Base-by-base conservation (phyloP, 2,329 filamentous ascomycete species). In the Pseudogymnoascus sp. region DNA sequence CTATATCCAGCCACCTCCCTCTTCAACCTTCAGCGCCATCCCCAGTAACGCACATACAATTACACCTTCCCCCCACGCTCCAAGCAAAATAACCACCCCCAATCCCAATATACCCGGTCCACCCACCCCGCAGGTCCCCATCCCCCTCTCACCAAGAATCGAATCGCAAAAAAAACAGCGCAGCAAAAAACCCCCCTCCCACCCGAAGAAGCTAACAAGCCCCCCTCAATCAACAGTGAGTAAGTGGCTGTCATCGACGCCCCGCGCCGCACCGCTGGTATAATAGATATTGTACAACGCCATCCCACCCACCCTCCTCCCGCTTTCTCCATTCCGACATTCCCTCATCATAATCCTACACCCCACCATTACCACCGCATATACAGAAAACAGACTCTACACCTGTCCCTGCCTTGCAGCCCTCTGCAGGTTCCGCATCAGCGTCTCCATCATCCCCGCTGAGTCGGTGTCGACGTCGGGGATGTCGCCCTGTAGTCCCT, bases 221-320 rank as follows among this genome's bases (percentile, higher is more conserved):
- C 17, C 9, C 17, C 9, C 4, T 2, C 15, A 5, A 50, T 28
- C 15, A 53, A 21, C 21, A 50, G n/a, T n/a, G 23, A 28, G 4
- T 8, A 8, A 28, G 26, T 28, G 23, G 15, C 15, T 26, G 23
- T 10, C 6, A 17, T 33, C 9, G n/a, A 19, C 40, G 47, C n/a
- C 26, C 44, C 44, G 44, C 23, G 44, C 23, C 44, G 23, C 21
- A 26, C 5, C 26, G 21, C 47, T 5, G 26, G 47, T 57, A 57
- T 57, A 57, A 31, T 53, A 50, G 26, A 53, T 53, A 53, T 31
- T 31, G 26, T 53, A 53, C 47, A 53, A 53, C 47, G 47, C 47
- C 47, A 15, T 15, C n/a, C n/a, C n/a, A n/a, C n/a, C n/a, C n/a
- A 15, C 4, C 4, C 33, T 10, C 4, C 33, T 13, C 40, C 38